Evolutionary conservation across 2,329 filamentous ascomycete genomes (phyloP), one percentile per base, ranked within the genome.

Genomic region (Erysiphe neolycopersici): DNA sequence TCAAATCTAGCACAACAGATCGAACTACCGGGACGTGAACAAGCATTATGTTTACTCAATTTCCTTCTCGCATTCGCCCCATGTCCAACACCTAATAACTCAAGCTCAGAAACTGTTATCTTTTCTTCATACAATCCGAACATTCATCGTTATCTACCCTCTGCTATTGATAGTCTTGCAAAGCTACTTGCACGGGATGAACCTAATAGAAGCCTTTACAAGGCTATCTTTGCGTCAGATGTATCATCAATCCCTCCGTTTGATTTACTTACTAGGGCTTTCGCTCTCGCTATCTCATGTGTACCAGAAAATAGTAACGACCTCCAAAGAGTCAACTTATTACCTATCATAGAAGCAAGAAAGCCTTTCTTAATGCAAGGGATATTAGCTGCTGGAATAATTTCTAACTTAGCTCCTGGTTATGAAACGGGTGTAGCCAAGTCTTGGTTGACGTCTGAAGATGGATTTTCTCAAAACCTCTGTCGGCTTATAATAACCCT

Each of bases 321-420:
- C 37, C 67, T 68, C 14, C 71, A 74, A 70, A 14, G 65, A 69
- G 35, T 26, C 2, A 68, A 69, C 46, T 58, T 76, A 22, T 61
- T 79, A 0, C 69, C 74, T 0, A 67, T 84, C 5, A 71, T 89
- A 5, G 84, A 94, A 56, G 73, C 72, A 4, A 75, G 89, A 45
- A 93, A 92, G 59, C 79, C 89, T 0, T 77, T 83, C 53, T 63
- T 98, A 11, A 89, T 92, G 69, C 89, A 98, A 60, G 85, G 84
- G 1, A 71, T 95, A 52, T 66, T 95, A 5, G 80, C 84, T 1
- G 85, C 83, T 0, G 85, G 95, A 51, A 91, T 95, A 43, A 62
- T 95, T 3, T 74, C 83, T 0, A 76, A 76, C 10, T 65, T 94
- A 12, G 72, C 74, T 3, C 77, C 77, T 2, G 69, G 69, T 4